Conservation (phyloP, 2,329 filamentous ascomycete species). For the Nigrospora oryzae region DNA sequence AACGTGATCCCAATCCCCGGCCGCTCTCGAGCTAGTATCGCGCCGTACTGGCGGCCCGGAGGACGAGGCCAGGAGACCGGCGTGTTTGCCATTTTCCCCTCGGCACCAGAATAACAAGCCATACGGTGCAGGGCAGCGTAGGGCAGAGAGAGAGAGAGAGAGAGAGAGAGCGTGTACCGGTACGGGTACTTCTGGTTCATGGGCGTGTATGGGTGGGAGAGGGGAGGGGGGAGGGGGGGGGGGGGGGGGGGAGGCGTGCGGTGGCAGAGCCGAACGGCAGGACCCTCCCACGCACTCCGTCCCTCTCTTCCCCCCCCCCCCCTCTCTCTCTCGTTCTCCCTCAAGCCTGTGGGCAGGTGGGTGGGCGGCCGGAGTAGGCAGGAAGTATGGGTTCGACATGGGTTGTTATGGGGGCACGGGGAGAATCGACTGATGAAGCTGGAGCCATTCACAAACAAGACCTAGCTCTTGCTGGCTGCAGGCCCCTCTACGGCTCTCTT, state of each 20-base stretch:
- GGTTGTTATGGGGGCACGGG: slow-evolving; percentile 24
- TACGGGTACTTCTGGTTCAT: too few relatives aligned
- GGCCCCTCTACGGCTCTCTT: slow-evolving; percentile 16
- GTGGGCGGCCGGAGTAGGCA: slow-evolving; percentile 23
- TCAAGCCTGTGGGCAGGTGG: slow-evolving; percentile 7
- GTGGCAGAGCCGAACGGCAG: slow-evolving; percentile 1
- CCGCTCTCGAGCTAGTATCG: too few relatives aligned
- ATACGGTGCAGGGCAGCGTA: too few relatives aligned
- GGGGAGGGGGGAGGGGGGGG: too few relatives aligned
- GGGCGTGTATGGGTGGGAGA: too few relatives aligned
- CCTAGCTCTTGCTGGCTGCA: slow-evolving; percentile 11
- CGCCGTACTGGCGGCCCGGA: too few relatives aligned
- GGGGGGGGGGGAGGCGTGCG: background rate
- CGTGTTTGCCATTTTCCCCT: too few relatives aligned
- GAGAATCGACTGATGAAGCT: slow-evolving; percentile 14
- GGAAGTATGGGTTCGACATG: slow-evolving; percentile 16
- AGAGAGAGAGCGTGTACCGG: too few relatives aligned
- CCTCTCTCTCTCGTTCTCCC: background rate
- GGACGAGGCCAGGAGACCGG: too few relatives aligned
- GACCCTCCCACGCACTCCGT: background rate
- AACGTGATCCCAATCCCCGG: too few relatives aligned
- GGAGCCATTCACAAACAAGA: slow-evolving; percentile 18
- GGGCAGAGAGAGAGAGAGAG: too few relatives aligned
- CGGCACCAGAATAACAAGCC: too few relatives aligned
- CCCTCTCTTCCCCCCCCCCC: background rate